Evolutionary conservation across 495 filamentous ascomycete genomes (phyloP).

Genomic region (Aspergillus taichungensis): DNA sequence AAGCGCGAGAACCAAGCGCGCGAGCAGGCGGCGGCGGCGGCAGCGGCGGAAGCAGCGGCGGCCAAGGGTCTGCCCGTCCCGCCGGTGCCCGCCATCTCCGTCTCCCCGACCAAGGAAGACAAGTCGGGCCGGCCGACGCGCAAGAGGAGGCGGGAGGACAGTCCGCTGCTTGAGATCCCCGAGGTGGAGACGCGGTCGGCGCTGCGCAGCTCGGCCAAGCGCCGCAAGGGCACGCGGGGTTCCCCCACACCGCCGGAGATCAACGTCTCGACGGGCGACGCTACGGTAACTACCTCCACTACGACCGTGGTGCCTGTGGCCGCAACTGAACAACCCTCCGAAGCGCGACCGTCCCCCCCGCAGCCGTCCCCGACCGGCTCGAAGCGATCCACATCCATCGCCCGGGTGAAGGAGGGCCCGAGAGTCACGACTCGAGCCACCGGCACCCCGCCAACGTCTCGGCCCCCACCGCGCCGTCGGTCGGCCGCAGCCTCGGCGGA

Average conservation of each 20-base stretch:
- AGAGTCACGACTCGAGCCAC: slow-evolving; percentile 3
- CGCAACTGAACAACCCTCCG: slow-evolving; percentile 6
- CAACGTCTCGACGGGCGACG: slow-evolving; percentile 5
- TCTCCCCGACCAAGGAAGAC: slow-evolving; percentile 7
- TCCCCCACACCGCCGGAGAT: slow-evolving; percentile 12
- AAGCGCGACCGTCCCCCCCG: slow-evolving; percentile 17
- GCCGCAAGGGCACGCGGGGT: slow-evolving; percentile 15
- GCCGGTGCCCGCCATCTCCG: slow-evolving; percentile 5
- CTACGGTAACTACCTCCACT: slow-evolving; percentile 30
- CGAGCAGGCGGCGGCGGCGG: slow-evolving; percentile 48
- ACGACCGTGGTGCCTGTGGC: not conserved
- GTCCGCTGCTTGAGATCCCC: slow-evolving; percentile 10
- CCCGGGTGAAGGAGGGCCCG: slow-evolving; percentile 5
- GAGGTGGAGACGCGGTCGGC: slow-evolving; percentile 10
- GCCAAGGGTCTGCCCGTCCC: slow-evolving; percentile 40
- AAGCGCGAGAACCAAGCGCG: slow-evolving; percentile 66
- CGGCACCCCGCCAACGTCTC: slow-evolving; percentile 28
- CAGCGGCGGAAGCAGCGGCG: slow-evolving; percentile 53
- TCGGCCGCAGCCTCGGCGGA: slow-evolving; percentile 32
- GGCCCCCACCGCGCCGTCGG: slow-evolving; percentile 38
- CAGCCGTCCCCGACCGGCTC: slow-evolving; percentile 22
- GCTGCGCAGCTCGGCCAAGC: slow-evolving; percentile 15
- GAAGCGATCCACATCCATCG: slow-evolving; percentile 10
- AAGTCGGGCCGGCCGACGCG: slow-evolving; percentile 17
- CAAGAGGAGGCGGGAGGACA: slow-evolving; percentile 25